phyloP scores from a whole-genome alignment of 2,329 filamentous ascomycete genomes.

The Stemphylium lycopersici region DNA sequence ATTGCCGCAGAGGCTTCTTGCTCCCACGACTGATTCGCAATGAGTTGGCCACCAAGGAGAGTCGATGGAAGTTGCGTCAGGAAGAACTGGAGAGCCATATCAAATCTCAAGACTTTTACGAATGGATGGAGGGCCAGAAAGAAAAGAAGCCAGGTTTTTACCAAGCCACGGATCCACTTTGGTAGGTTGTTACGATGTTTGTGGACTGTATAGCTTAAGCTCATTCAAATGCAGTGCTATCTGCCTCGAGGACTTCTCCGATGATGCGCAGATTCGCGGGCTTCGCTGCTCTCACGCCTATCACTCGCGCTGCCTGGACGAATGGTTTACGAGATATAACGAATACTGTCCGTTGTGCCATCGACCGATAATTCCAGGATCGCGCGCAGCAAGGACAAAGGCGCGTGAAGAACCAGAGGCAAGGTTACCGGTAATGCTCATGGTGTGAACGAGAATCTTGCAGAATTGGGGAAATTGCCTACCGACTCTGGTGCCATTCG shows the following conservation, averaged over 20 bases:
- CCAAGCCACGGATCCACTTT: conserved; percentile 31
- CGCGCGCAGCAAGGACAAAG: conserved; percentile 14
- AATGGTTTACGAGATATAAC: conserved; percentile 47
- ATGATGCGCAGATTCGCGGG: conserved; percentile 42
- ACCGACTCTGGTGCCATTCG: too few species aligned
- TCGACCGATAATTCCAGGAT: conserved; percentile 42
- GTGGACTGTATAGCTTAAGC: background rate
- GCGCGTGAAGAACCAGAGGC: conserved; percentile 11
- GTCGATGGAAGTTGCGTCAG: conserved; percentile 35
- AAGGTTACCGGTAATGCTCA: conserved; percentile 27
- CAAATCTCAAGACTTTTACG: conserved; percentile 41
- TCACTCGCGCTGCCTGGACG: conserved; percentile 46
- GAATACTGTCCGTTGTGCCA: conserved; percentile 50
- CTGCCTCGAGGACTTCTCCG: conserved; percentile 45
- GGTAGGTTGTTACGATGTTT: conserved; percentile 19
- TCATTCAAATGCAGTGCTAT: conserved; percentile 38
- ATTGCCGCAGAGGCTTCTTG: conserved; percentile 30
- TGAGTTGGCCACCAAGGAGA: conserved; percentile 24
- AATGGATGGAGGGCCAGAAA: conserved; percentile 39
- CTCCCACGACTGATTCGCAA: conserved; percentile 24
- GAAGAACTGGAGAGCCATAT: conserved; percentile 38
- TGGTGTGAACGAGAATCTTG: conserved; percentile 27
- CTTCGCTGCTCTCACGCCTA: conserved; percentile 47
- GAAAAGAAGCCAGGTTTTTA: conserved; percentile 23
- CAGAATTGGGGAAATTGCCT: too few species aligned